Evolutionary conservation across 1,139 yeast genomes (phyloP), one percentile per base, ranked within the genome.

Genomic region (Scheffersomyces insectosa): DNA sequence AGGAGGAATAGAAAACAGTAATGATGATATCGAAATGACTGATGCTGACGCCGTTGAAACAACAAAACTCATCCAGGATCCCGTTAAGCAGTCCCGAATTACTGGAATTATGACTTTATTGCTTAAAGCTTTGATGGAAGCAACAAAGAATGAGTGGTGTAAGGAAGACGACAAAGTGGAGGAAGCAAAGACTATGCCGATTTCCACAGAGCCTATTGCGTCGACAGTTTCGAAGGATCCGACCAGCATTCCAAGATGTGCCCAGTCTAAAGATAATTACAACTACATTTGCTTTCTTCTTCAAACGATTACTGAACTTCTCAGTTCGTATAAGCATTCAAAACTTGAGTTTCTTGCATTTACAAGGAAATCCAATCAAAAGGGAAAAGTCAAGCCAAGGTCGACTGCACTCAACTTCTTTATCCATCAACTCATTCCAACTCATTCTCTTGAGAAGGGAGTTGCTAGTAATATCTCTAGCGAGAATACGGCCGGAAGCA

Each of bases 301-400:
- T 34, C 88, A 84, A 54, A 66, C 81, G 0, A 63, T 90, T 32
- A 75, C 85, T 1, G 98, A 91, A 54, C 67, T 90, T 12, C 63
- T 90, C 14, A 81, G 85, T 2, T 86, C 96, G 1, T 91, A 90
- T 62, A 85, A 85, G 51, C 83, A 82, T 48, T 82, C 93, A 46
- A 91, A 91, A 59, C 74, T 87, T 42, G 97, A 89, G 55, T 87
- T 91, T 56, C 68, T 91, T 44, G 83, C 91, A 0, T 90, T 79
- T 54, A 82, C 93, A 3, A 85, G 83, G 57, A 82, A 82, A 62
- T 42, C 44, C 11, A 63, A 69, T 3, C 41, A 38, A 39, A 56
- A 54, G 16, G 60, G 68, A 14, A 62, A 65, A 10, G 65, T 48
- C 54, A 75, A 49, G 67, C 93, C 96, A 1, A 74, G 93, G 32